Percentiles rank a stretch among this genome's conserved stretches.
Evolutionary conservation across 2,329 filamentous ascomycete genomes (phyloP).

Genomic region (Tolypocladium endophyticum): DNA sequence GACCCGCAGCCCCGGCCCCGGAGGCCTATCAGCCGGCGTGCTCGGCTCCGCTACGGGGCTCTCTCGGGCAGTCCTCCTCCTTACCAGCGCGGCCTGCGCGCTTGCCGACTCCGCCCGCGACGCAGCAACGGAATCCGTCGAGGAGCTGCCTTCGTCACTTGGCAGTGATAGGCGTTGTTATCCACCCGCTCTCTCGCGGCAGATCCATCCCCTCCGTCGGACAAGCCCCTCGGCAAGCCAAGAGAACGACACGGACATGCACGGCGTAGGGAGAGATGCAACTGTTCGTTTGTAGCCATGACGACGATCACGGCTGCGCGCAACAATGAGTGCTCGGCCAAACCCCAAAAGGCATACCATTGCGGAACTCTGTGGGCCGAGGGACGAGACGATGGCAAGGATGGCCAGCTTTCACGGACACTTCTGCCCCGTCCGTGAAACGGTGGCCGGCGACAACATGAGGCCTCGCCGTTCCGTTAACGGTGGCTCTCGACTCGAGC

Average conservation of each 20-base stretch:
- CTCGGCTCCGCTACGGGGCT: conserved; percentile 12
- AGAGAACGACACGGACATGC: background rate
- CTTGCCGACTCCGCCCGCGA: background rate
- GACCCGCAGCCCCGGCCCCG: conserved; percentile 9
- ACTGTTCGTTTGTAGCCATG: background rate
- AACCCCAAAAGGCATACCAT: too few relatives aligned
- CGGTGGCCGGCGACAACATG: background rate
- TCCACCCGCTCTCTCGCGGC: background rate
- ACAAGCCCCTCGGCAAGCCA: background rate
- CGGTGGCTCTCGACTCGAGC: background rate
- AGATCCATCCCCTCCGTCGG: background rate
- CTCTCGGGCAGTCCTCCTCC: background rate
- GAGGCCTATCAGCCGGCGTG: conserved; percentile 17
- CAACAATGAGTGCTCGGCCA: background rate
- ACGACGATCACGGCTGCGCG: background rate
- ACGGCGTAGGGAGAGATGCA: background rate
- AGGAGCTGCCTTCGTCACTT: background rate
- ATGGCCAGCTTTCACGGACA: background rate
- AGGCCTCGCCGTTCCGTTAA: background rate
- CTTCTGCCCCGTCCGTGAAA: background rate
- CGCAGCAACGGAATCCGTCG: background rate
- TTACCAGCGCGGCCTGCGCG: background rate
- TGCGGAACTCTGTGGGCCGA: background rate
- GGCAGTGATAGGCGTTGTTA: background rate
- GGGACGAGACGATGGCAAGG: background rate